phyloP scores from a whole-genome alignment of 495 filamentous ascomycete genomes.

The Neurospora sp. region DNA sequence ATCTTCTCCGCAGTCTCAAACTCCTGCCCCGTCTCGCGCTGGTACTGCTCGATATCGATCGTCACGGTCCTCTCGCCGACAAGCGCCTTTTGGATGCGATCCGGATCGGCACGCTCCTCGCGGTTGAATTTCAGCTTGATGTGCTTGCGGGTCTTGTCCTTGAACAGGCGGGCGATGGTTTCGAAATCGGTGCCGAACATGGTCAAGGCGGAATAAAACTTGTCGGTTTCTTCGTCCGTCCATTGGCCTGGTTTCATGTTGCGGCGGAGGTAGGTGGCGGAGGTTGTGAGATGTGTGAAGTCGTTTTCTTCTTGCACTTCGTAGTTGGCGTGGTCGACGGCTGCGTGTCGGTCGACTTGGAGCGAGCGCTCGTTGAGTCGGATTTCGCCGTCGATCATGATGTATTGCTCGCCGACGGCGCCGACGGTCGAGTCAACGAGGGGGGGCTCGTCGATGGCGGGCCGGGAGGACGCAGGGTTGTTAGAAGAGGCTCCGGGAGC shows the following conservation, averaged over 20 bases:
- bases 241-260: slow-evolving; percentile 57
- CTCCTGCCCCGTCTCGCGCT: slow-evolving; percentile 47
- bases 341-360: slow-evolving; percentile 68
- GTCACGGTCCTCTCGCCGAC: slow-evolving; percentile 44
- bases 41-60: slow-evolving; percentile 60
- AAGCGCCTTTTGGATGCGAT: slow-evolving; percentile 58
- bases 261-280: slow-evolving; percentile 61
- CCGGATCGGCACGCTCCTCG: slow-evolving; percentile 72
- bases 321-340: slow-evolving; percentile 41
- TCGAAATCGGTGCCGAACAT: slow-evolving; percentile 93
- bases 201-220: slow-evolving; percentile 73
- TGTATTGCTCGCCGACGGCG: slow-evolving; percentile 19
- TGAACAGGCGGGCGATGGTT: slow-evolving; percentile 77
- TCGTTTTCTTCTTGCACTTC: slow-evolving; percentile 75
- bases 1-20: slow-evolving; percentile 51
- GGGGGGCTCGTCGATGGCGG: neutral
- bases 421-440: slow-evolving; percentile 1
- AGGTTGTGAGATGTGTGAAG: slow-evolving; percentile 67
- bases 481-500: neutral
- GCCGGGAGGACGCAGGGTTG: neutral
- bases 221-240: slow-evolving; percentile 65
- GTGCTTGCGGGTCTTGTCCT: slow-evolving; percentile 59
- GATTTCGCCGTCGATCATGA: slow-evolving; percentile 76
- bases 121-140: slow-evolving; percentile 90
- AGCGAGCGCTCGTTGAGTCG: slow-evolving; percentile 68